phyloP scores from a whole-genome alignment of 228 moss, liverwort and hornwort species.

The Sphagnum magellanicum region DNA sequence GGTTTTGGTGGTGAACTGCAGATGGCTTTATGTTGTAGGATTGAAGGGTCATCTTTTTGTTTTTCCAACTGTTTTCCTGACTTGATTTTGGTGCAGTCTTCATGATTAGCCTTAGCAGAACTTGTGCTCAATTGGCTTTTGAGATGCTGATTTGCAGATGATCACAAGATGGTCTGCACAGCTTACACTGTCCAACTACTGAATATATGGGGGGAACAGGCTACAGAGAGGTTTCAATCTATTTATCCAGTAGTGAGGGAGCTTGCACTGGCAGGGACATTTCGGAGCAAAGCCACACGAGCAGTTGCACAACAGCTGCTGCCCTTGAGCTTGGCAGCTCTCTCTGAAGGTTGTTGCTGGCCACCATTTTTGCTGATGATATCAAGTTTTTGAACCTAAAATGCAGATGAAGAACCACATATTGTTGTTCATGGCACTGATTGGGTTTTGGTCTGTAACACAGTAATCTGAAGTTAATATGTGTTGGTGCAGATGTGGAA shows the following conservation, averaged over 20 bases:
- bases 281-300: conserved; percentile 67
- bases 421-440: too few relatives aligned
- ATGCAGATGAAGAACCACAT: background rate
- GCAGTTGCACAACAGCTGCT: conserved; percentile 93
- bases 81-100: too few relatives aligned
- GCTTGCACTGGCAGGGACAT: conserved; percentile 61
- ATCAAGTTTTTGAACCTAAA: background rate
- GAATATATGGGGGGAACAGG: conserved; percentile 27
- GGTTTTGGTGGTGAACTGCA: too few relatives aligned
- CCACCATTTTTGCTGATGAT: too few relatives aligned
- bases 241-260: conserved; percentile 83
- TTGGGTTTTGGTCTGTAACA: too few relatives aligned
- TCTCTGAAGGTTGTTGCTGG: conserved; percentile 54
- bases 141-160: too few relatives aligned
- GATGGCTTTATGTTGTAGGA: background rate
- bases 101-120: too few relatives aligned
- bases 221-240: conserved; percentile 77
- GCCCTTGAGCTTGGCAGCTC: conserved; percentile 47
- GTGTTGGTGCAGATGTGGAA: conserved; percentile 48
- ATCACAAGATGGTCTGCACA: too few relatives aligned
- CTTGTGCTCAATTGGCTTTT: too few relatives aligned
- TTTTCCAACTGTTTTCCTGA: background rate
- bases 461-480: background rate
- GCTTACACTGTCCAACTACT: too few relatives aligned
- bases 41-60: background rate